A percentile compares a stretch with the other conserved stretches of the same genome.
phyloP scores from a whole-genome alignment of 495 filamentous ascomycete species.

The Haplographium delicatum region DNA sequence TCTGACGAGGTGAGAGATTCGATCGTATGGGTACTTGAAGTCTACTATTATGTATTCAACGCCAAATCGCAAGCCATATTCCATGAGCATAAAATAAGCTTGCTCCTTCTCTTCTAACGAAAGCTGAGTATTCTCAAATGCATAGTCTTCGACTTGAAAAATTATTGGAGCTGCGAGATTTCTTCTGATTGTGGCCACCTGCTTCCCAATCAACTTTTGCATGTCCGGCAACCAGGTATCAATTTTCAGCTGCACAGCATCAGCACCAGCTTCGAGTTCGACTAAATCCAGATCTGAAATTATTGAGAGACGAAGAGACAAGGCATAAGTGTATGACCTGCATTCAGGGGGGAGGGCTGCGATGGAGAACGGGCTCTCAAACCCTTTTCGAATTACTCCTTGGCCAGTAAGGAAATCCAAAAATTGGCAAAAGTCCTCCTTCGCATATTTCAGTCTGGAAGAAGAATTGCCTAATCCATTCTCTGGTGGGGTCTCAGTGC shows the following conservation, averaged over 20 bases:
- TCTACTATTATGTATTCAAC: constrained; percentile 72
- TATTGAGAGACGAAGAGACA: constrained; percentile 55
- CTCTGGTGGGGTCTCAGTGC: constrained; percentile 28
- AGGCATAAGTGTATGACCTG: constrained; percentile 59
- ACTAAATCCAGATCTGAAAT: constrained; percentile 51
- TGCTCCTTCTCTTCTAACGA: constrained; percentile 26
- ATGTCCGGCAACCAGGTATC: constrained; percentile 53
- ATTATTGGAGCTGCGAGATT: constrained; percentile 65
- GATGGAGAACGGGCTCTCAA: constrained; percentile 69
- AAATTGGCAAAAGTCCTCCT: constrained; percentile 69
- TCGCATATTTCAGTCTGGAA: constrained; percentile 63
- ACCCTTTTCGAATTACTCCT: constrained; percentile 46
- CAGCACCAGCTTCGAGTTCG: constrained; percentile 61
- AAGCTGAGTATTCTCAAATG: constrained; percentile 33
- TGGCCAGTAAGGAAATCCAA: constrained; percentile 60
- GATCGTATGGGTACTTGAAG: constrained; percentile 44
- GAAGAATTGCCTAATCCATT: constrained; percentile 43
- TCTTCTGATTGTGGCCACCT: constrained; percentile 43
- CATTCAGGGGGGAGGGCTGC: constrained; percentile 61
- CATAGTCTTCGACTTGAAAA: constrained; percentile 56
- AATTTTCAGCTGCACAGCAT: constrained; percentile 68
- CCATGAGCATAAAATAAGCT: constrained; percentile 55
- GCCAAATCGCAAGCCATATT: constrained; percentile 64
- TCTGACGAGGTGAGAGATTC: constrained; percentile 48
- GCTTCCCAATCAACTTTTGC: constrained; percentile 38